Evolutionary conservation across 768 basidiomycete species (phyloP).

Genomic region (Lanmaoa rubissima): DNA sequence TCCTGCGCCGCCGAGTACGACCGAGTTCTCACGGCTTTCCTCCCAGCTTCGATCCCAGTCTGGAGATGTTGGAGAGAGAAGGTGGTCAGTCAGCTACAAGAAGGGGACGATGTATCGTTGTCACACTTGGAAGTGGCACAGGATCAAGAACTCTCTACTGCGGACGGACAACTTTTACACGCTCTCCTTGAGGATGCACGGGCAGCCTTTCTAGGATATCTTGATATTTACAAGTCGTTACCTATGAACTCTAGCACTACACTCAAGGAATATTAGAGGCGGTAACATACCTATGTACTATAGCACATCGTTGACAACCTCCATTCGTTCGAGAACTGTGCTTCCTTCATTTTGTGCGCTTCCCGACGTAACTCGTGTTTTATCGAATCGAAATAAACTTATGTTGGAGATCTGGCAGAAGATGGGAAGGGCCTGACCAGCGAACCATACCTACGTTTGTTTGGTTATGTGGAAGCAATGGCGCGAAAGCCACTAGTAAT

Average conservation of each 20-base stretch:
- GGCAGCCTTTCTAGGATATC: background rate
- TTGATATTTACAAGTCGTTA: no score
- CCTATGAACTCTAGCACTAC: no score
- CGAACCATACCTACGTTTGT: no score
- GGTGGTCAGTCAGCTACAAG: background rate
- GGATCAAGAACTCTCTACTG: background rate
- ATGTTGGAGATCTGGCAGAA: no score
- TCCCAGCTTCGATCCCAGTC: background rate
- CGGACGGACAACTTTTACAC: background rate
- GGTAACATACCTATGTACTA: background rate
- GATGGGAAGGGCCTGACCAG: no score
- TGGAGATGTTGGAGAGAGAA: background rate
- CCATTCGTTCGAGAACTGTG: background rate
- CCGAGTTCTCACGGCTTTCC: background rate
- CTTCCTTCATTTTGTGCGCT: no score
- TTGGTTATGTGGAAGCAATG: no score
- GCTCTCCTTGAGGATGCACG: background rate
- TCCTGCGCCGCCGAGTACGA: background rate
- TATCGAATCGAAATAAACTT: no score
- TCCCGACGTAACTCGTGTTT: no score
- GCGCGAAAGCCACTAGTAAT: no score
- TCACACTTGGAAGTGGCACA: background rate
- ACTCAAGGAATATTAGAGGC: background rate
- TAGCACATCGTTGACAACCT: background rate
- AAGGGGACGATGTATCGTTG: background rate